phyloP scores from a whole-genome alignment of 495 filamentous ascomycete species.

The Hypoxylon rickii region DNA sequence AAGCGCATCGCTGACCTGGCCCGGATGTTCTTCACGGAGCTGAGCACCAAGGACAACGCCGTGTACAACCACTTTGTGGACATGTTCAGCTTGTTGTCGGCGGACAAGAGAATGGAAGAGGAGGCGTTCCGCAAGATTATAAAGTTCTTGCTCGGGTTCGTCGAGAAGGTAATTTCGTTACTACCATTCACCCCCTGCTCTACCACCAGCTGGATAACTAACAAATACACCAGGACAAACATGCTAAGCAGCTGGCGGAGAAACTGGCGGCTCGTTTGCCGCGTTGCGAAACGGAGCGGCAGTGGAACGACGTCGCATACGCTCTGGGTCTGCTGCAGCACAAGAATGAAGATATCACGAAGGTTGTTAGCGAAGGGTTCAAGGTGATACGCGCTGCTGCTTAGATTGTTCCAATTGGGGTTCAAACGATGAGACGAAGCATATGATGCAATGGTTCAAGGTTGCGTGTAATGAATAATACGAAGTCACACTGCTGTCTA shows the following conservation, averaged over 20 bases:
- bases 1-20: slow-evolving; percentile 91
- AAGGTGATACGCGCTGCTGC: slow-evolving; percentile 74
- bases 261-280: slow-evolving; percentile 88
- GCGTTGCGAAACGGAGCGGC: slow-evolving; percentile 87
- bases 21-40: slow-evolving; percentile 97
- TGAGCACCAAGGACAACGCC: slow-evolving; percentile 97
- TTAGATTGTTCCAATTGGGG: slow-evolving; percentile 40
- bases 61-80: slow-evolving; percentile 99
- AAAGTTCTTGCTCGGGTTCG: slow-evolving; percentile 90
- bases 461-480: too few species aligned
- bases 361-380: slow-evolving; percentile 81
- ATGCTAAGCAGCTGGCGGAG: slow-evolving; percentile 91
- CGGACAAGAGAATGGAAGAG: slow-evolving; percentile 77
- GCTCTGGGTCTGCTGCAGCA: slow-evolving; percentile 86
- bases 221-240: slow-evolving; percentile 76
- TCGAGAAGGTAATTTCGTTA: slow-evolving; percentile 94
- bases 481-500: too few species aligned
- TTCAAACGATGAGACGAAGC: too few species aligned
- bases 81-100: slow-evolving; percentile 93
- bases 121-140: slow-evolving; percentile 82
- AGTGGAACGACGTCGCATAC: slow-evolving; percentile 97
- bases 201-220: not conserved
- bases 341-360: slow-evolving; percentile 96
- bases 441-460: too few species aligned
- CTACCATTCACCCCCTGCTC: too few species aligned